Conservation (phyloP, 345 rosid genomes). For the Ailanthus altissimus region DNA sequence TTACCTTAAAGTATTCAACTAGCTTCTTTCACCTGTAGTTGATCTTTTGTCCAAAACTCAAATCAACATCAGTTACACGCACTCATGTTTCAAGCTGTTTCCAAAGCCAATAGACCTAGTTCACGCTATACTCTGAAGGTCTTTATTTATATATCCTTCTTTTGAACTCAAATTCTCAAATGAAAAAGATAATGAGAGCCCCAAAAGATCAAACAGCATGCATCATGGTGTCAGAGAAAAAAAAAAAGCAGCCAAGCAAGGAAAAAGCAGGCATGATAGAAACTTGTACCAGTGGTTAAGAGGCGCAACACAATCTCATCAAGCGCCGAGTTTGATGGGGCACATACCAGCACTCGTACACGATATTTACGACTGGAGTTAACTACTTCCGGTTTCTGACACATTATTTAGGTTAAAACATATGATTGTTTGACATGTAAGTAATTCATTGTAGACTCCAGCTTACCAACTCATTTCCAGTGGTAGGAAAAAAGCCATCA, state of each 20-base stretch:
- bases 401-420: slow-evolving; percentile 22
- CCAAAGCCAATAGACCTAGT: background rate
- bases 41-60: too few species aligned
- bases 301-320: slow-evolving; percentile 94
- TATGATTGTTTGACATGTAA: background rate
- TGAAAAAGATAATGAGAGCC: background rate
- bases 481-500: slow-evolving; percentile 84
- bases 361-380: slow-evolving; percentile 69
- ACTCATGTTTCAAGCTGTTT: background rate
- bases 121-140: background rate
- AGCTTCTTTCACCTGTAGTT: too few species aligned
- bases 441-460: background rate
- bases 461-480: slow-evolving; percentile 90
- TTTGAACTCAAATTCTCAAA: background rate
- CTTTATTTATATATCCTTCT: background rate
- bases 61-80: too few species aligned
- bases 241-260: slow-evolving; percentile 4
- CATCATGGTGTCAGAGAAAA: background rate
- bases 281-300: slow-evolving; percentile 62
- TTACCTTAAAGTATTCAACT: too few species aligned
- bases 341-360: slow-evolving; percentile 85
- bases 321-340: slow-evolving; percentile 98
- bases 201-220: background rate
- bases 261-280: background rate
- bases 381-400: slow-evolving; percentile 92